Conservation (phyloP, 1,139 yeast species). For the Saccharomycopsis crataegensis region DNA sequence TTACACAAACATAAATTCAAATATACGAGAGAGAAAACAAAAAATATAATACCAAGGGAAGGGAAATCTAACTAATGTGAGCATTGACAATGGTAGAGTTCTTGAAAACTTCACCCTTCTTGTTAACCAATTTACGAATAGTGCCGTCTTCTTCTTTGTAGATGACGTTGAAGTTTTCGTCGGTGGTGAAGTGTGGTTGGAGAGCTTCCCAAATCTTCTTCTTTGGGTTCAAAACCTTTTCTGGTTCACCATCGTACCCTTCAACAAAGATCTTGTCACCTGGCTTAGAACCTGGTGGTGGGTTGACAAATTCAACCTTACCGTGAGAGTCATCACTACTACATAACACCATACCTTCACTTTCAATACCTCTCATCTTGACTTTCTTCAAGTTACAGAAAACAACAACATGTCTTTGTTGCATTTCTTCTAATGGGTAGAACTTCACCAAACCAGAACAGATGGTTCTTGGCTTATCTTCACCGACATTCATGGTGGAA, state of each 20-base stretch:
- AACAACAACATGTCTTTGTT: constrained; percentile 70
- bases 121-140: constrained; percentile 71
- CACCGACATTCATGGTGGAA: constrained; percentile 95
- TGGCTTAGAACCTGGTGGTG: constrained; percentile 89
- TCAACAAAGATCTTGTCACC: constrained; percentile 97
- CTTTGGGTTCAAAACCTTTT: constrained; percentile 92
- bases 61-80: constrained; percentile 51
- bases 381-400: constrained; percentile 89
- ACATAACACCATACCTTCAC: constrained; percentile 95
- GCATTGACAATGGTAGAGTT: constrained; percentile 63
- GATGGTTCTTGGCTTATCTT: constrained; percentile 85
- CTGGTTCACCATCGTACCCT: constrained; percentile 82
- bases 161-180: constrained; percentile 65
- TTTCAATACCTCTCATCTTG: constrained; percentile 90
- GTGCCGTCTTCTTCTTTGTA: constrained; percentile 74
- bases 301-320: constrained; percentile 84
- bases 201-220: constrained; percentile 96
- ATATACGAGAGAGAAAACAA: neutral
- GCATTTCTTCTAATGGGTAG: constrained; percentile 76
- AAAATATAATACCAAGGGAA: neutral
- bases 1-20: neutral
- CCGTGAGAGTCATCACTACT: constrained; percentile 57
- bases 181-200: constrained; percentile 86
- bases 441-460: constrained; percentile 89
- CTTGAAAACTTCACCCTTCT: constrained; percentile 65